Evolutionary conservation across 2,329 filamentous ascomycete genomes (phyloP), one percentile per base, ranked within the genome.

Genomic region (Fusarium sp.): DNA sequence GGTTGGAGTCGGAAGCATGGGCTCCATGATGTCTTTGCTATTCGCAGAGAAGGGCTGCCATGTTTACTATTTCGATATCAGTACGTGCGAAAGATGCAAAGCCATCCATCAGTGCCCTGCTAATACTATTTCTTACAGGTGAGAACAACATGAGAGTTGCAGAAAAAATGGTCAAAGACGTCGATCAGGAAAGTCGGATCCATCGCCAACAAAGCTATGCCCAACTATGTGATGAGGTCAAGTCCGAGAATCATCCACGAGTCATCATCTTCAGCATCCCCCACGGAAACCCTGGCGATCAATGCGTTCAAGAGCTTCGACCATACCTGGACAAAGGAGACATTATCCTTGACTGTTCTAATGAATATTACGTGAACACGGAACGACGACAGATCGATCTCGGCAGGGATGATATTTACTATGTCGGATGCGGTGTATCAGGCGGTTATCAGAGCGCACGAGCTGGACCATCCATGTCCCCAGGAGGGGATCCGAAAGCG

Each of bases 341-440:
- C 31, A 61, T 62, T 1, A 42, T 62, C 42, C 46, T 62, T 1
- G 59, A 54, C 8, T 54, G 59, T 2, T 61, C 56, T 2, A 61
- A 61, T 2, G 46, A 62, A 7, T 47, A 61, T 4, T 61, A 61
- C 8, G 56, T 18, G 6, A 62, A 62, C 26, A 62, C 59, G 2
- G 59, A 61, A 33, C 30, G 16, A 0, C 46, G 59, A 3, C 55
- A 62, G 13, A 16, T 12, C 0, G 56, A 54, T 1, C 59, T 62
- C 2, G 12, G 5, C 3, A 26, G 20, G 7, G 30, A 54, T 9
- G 23, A 10, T 1, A 54, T 61, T 1, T 61, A 47, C 15, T 61
- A 61, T 8, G 30, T 62, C 3, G 46, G 56, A 1, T 62, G 56
- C 0, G 59, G 59, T 1, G 34, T 62, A 11, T 61, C 59, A 0